phyloP scores from a whole-genome alignment of 352 stramenopile species.

The Phytophthora europaea region DNA sequence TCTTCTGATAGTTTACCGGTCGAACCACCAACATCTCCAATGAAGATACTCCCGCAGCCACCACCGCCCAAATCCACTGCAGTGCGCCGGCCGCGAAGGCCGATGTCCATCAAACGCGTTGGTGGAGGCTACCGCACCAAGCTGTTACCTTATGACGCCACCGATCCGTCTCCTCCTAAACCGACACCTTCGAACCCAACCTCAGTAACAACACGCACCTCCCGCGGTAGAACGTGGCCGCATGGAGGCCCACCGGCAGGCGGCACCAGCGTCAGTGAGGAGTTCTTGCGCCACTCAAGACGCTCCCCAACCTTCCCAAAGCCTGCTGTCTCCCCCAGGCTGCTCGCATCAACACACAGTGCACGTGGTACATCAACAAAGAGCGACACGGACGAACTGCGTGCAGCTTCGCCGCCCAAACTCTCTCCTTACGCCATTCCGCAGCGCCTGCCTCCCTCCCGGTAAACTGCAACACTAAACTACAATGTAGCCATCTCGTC shows the following conservation, averaged over 20 bases:
- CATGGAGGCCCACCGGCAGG: slow-evolving; percentile 8
- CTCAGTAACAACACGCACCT: neutral
- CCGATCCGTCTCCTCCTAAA: slow-evolving; percentile 13
- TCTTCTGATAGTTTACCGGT: slow-evolving; percentile 13
- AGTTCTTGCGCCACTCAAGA: slow-evolving; percentile 10
- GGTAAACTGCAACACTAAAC: neutral
- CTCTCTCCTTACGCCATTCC: slow-evolving; percentile 39
- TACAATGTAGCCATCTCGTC: slow-evolving; percentile 19
- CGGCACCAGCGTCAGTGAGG: slow-evolving; percentile 2
- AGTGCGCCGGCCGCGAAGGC: slow-evolving; percentile 15
- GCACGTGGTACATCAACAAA: neutral
- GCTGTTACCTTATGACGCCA: slow-evolving; percentile 22
- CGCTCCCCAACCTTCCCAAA: slow-evolving; percentile 22
- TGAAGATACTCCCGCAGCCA: slow-evolving; percentile 23
- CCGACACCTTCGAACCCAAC: neutral
- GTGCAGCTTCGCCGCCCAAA: slow-evolving; percentile 7
- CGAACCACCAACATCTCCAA: slow-evolving; percentile 10
- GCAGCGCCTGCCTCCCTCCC: slow-evolving; percentile 13
- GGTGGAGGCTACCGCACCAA: slow-evolving; percentile 67
- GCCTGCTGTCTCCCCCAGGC: slow-evolving; percentile 8
- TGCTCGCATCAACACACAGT: neutral
- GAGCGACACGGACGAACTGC: slow-evolving; percentile 12
- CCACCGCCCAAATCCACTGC: slow-evolving; percentile 14
- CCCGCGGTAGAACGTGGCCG: neutral
- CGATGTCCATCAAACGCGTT: slow-evolving; percentile 57